phyloP scores from a whole-genome alignment of 371 early-diverging fungal genomes.

The Mucor plumbeus region DNA sequence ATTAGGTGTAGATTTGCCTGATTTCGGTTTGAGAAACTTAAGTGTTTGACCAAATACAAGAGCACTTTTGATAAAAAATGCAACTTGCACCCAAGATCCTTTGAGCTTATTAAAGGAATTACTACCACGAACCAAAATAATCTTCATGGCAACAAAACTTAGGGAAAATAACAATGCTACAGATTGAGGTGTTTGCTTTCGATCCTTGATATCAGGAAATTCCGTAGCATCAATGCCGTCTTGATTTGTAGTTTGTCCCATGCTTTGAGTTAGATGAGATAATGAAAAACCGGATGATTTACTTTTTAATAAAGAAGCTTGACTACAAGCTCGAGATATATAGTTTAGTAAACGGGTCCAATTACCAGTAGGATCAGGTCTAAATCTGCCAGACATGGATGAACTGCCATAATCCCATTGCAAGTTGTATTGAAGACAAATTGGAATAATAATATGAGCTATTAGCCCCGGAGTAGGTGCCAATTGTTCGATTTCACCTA shows the following conservation, averaged over 20 bases:
- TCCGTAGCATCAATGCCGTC: slow-evolving; percentile 19
- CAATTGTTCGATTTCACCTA: slow-evolving; percentile 54
- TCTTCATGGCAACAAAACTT: slow-evolving; percentile 60
- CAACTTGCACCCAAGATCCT: slow-evolving; percentile 53
- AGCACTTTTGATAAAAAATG: slow-evolving; percentile 42
- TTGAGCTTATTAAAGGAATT: slow-evolving; percentile 47
- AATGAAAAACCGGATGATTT: slow-evolving; percentile 50
- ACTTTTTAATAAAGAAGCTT: slow-evolving; percentile 40
- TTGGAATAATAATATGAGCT: slow-evolving; percentile 55
- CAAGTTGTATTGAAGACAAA: slow-evolving; percentile 57
- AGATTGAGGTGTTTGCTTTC: slow-evolving; percentile 37
- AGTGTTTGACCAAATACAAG: slow-evolving; percentile 46
- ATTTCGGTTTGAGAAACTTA: slow-evolving; percentile 18
- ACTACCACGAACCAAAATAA: slow-evolving; percentile 59
- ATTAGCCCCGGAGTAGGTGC: slow-evolving; percentile 50
- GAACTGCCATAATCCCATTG: slow-evolving; percentile 35
- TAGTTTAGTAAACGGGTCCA: slow-evolving; percentile 53
- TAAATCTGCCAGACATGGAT: slow-evolving; percentile 22
- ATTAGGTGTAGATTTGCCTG: slow-evolving; percentile 26
- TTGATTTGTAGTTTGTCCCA: slow-evolving; percentile 18
- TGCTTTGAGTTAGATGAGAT: slow-evolving; percentile 33
- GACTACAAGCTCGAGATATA: slow-evolving; percentile 43
- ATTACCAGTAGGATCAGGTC: slow-evolving; percentile 41
- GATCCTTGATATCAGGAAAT: slow-evolving; percentile 41
- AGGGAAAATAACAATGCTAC: slow-evolving; percentile 44